phyloP scores from a whole-genome alignment of 441 rosid genomes.

The Flueggea neowawraea region DNA sequence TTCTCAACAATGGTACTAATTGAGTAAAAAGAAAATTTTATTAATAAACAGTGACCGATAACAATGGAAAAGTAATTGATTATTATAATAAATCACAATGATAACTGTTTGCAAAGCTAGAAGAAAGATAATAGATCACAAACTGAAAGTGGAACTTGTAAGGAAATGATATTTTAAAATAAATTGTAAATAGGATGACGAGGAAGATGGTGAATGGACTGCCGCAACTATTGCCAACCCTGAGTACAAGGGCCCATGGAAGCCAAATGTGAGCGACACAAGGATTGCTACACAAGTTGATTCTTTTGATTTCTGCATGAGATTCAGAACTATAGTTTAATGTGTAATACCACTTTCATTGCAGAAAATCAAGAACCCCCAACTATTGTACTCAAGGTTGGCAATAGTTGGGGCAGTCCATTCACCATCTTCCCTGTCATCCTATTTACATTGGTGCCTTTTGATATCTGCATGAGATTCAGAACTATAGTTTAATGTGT shows the following conservation, averaged over 20 bases:
- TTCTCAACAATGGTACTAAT: no score
- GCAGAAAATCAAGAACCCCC: conserved; percentile 88
- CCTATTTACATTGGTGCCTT: conserved; percentile 88
- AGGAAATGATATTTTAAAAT: no score
- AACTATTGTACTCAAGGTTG: conserved; percentile 93
- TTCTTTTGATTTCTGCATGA: conserved; percentile 24
- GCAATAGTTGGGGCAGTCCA: conserved; percentile 85
- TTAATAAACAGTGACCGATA: no score
- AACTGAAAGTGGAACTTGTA: no score
- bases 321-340: conserved; percentile 19
- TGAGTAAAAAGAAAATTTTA: no score
- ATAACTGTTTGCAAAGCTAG: no score
- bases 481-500: no score
- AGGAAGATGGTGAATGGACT: conserved; percentile 97
- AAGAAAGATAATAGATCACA: no score
- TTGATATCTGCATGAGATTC: conserved; percentile 40
- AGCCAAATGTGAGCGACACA: conserved; percentile 49
- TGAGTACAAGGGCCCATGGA: conserved; percentile 93
- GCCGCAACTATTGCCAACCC: conserved; percentile 84
- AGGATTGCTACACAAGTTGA: no score
- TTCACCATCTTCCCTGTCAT: conserved; percentile 95
- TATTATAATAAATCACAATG: no score
- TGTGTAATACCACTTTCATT: no score
- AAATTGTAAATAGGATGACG: conserved; percentile 53
- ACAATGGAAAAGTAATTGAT: no score